Evolutionary conservation across 192 early-diverging fungal species (phyloP), one percentile per base, ranked within the genome.

Genomic region (Borealophlyctis nickersoniae): DNA sequence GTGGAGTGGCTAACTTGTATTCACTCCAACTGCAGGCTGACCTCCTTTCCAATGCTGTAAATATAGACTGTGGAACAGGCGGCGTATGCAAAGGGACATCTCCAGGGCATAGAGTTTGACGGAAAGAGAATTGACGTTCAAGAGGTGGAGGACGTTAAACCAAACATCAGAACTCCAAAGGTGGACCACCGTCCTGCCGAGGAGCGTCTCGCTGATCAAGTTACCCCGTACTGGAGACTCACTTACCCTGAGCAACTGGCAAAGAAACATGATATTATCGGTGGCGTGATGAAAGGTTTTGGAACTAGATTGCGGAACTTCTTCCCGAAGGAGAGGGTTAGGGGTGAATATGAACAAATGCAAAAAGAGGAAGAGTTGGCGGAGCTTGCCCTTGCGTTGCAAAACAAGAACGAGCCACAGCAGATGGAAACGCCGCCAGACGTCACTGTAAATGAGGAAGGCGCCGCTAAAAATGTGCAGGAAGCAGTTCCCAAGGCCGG

Each of bases 171-270:
- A 65, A 33, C 59, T n/a, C 29, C 62, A 49, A 31, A 30, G 27
- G 35, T 24, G 55, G 81, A 87, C 65, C 53, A 63, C 22, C 74
- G 78, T 33, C 77, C 83, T 3, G 83, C 86, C 7, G 65, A 74
- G 33, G 88, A 90, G 66, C 67, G 72, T 34, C 66, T 91, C 32
- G 77, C 78, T 26, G 86, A 88, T 69, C 87, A 90, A 74, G 82
- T 89, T 19, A 90, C 87, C 0, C 87, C 88, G 30, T 73, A 88
- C 26, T 80, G 82, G 77, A 83, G 73, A 63, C 49, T 73, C 16
- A 56, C 81, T 0, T 90, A 90, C 66, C 70, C 74, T 16, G 72
- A 77, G 4, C 88, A 90, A 70, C 65, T 90, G 32, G 36, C 72
- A 23, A 58, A 66, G 28, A 90, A 88, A 61, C 51, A 59, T n/a